phyloP scores from a whole-genome alignment of 192 early-diverging fungal species.

The Backusella liffmaniae region DNA sequence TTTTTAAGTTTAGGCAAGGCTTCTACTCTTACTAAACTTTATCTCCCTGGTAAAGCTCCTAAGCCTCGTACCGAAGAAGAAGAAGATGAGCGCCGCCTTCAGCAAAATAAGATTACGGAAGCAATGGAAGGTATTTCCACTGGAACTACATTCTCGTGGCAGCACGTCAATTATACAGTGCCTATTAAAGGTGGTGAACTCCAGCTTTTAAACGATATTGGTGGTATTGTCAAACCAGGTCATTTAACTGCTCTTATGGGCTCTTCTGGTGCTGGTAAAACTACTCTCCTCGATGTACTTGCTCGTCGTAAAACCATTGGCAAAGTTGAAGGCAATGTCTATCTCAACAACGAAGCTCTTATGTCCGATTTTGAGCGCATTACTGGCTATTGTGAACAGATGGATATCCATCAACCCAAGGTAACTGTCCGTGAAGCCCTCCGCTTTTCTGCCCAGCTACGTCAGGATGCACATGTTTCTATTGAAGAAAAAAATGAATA shows the following conservation, averaged over 20 bases:
- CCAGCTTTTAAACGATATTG: slow-evolving; percentile 67
- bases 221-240: slow-evolving; percentile 71
- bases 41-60: slow-evolving; percentile 37
- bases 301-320: slow-evolving; percentile 75
- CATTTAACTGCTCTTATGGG: slow-evolving; percentile 91
- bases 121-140: slow-evolving; percentile 39
- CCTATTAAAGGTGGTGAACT: slow-evolving; percentile 60
- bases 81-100: slow-evolving; percentile 34
- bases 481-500: slow-evolving; percentile 46
- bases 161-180: slow-evolving; percentile 69
- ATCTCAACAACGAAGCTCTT: slow-evolving; percentile 50
- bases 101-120: slow-evolving; percentile 40
- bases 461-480: slow-evolving; percentile 58
- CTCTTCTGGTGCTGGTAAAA: slow-evolving; percentile 87
- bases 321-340: slow-evolving; percentile 58
- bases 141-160: slow-evolving; percentile 59
- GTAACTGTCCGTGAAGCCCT: slow-evolving; percentile 93
- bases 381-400: slow-evolving; percentile 86
- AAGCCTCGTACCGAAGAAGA: slow-evolving; percentile 22
- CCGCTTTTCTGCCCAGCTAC: slow-evolving; percentile 71
- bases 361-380: slow-evolving; percentile 57
- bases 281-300: slow-evolving; percentile 71
- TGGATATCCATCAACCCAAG: slow-evolving; percentile 82
- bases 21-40: slow-evolving; percentile 50
- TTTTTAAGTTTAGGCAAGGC: slow-evolving; percentile 56